Evolutionary conservation across 164 flowering plant genomes (phyloP), one percentile per base, ranked within the genome.

Genomic region (Macadamia tetraphylla): DNA sequence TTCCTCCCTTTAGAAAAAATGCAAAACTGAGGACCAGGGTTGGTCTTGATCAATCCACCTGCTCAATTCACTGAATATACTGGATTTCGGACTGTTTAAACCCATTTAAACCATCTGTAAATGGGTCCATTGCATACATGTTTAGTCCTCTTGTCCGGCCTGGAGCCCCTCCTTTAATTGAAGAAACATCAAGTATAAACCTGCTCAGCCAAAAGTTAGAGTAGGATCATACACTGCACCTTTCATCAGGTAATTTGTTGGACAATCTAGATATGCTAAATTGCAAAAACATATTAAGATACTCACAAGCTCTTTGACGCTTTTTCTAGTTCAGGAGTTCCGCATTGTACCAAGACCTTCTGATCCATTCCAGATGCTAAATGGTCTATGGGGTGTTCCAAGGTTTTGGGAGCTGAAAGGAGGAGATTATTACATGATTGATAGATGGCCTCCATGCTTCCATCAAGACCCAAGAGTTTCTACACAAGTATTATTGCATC

Each of bases 111-210:
- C 75, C 77, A 29, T 81, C 81, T 6, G 81, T 76, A 71, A 79
- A 72, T 29, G 81, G 73, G 40, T 84, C 81, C 3, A 80, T 66
- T 11, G 85, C 63, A 59, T 80, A 78, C 57, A 87, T 46, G 52
- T 82, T 77, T 29, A 94, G 73, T 49, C 96, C 97, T 77, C 97
- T 82, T 46, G 97, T 90, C 77, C 95, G 84, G 23, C 92, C 91
- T 4, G 95, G 98, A 14, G 95, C 92, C 18, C 98, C 97, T 55
- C 96, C 97, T 74, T 83, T 87, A n/a, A 88, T 75, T 3, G 86
- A 81, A 63, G 94, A 86, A 18, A 83, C 80, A 71, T 91, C 96
- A 75, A 94, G 77, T 62, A 81, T 78, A 75, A 85, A 78, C 82
- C 97, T 94, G 84, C 69, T 73, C 35, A 58, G 58, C 42, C 30